Evolutionary conservation across 2,329 filamentous ascomycete genomes (phyloP), one percentile per base, ranked within the genome.

Genomic region (Cordyceps farinosa): DNA sequence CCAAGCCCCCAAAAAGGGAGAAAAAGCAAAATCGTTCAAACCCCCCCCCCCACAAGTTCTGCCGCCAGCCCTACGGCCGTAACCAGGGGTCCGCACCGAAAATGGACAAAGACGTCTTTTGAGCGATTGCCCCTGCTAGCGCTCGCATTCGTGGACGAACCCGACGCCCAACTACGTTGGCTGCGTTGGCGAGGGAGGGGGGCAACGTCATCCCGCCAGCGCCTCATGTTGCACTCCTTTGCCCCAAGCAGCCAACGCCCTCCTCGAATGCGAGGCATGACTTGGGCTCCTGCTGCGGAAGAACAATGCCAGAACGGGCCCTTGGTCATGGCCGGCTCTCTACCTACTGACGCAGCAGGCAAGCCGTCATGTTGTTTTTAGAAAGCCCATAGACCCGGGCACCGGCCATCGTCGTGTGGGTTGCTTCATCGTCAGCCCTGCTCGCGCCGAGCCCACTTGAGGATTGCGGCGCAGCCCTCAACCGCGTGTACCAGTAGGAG

Each of bases 71-170:
- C 34, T 53, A 52, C 50, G n/a, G 30, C 15, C 32, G 44, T 47
- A 29, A 27, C 44, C 27, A 52, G 32, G 51, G 51, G 51, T 29
- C 3, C 22, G 32, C 32, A 38, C 51, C 51, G 11, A 53, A 53
- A 53, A 22, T 13, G 34, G 51, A 34, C 10, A 38, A 22, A 32
- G 32, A 38, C 32, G 34, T 11, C 45, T 29, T 29, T 27, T 8
- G 10, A 13, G 22, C 17, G 45, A 48, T 48, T 29, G 27, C 45
- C 45, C 45, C 22, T 29, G 22, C 22, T 48, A 48, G 45, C 32
- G 51, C 51, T 53, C 51, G 51, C 51, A 53, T 53, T 53, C 51
- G n/a, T 38, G 51, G 17, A 9, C 51, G 32, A 53, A 53, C n/a
- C 51, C 51, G 51, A 53, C 51, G 32, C 34, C 34, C 34, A 48